Conservation (phyloP, 2,329 filamentous ascomycete genomes). For the Neonectria coccinea region DNA sequence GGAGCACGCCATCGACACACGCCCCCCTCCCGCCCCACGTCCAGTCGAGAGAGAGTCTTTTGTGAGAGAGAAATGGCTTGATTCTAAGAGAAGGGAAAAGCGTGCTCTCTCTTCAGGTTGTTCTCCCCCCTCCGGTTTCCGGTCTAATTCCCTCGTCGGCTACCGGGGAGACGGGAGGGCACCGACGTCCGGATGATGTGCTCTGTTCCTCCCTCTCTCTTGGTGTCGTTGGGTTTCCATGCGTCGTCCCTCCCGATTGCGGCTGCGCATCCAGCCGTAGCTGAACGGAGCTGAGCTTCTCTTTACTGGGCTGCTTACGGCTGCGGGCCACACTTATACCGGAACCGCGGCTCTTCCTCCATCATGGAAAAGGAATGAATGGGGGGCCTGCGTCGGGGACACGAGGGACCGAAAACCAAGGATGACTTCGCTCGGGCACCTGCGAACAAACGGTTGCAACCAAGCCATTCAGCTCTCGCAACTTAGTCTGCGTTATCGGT, state of each 20-base stretch:
- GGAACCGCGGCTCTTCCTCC: background rate
- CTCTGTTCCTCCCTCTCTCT: slow-evolving; percentile 3
- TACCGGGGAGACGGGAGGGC: slow-evolving; percentile 9
- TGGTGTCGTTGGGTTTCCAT: background rate
- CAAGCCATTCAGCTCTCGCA: background rate
- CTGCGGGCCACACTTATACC: background rate
- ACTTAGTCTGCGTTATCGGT: background rate
- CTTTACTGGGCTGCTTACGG: background rate
- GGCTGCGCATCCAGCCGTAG: background rate
- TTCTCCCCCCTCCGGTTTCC: slow-evolving; percentile 1
- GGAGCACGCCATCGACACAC: slow-evolving; percentile 33
- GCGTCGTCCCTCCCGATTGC: slow-evolving; percentile 9
- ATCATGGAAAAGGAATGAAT: no score
- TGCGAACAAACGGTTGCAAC: slow-evolving; percentile 1
- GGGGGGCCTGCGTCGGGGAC: background rate
- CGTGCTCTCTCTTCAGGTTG: slow-evolving; percentile 8
- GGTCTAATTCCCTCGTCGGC: slow-evolving; percentile 29
- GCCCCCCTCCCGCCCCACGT: background rate
- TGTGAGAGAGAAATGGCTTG: slow-evolving; percentile 25
- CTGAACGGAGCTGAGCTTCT: background rate
- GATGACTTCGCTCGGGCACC: background rate
- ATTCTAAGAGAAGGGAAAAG: background rate
- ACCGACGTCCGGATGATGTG: slow-evolving; percentile 22
- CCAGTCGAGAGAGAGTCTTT: background rate
- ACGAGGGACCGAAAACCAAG: slow-evolving; percentile 2